A percentile compares a stretch with the other conserved stretches of the same genome.
Evolutionary conservation across 78 protist genomes (phyloP).

Genomic region (Speleostelium caveatum): DNA sequence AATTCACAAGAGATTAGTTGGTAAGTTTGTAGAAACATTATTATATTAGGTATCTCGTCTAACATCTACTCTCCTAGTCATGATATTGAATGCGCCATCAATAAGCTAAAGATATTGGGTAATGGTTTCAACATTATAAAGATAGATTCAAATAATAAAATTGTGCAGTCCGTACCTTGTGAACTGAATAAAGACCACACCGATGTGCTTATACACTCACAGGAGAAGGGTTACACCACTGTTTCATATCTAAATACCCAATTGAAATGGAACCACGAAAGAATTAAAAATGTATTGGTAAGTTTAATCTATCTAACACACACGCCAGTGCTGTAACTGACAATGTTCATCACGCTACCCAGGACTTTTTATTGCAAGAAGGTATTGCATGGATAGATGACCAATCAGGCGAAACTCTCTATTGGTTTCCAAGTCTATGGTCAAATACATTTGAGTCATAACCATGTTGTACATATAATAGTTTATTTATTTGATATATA

Average conservation of each 20-base stretch:
- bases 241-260: conserved; percentile 3
- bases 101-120: conserved; percentile 80
- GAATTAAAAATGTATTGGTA: conserved; percentile 59
- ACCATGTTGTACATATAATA: too few relatives aligned
- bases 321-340: too few relatives aligned
- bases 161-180: conserved; percentile 92
- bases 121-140: conserved; percentile 79
- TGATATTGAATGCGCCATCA: conserved; percentile 89
- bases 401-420: conserved; percentile 49
- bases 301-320: not conserved
- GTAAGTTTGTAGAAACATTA: not conserved
- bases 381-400: conserved; percentile 84
- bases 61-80: conserved; percentile 67
- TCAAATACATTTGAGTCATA: conserved; percentile 45
- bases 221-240: conserved; percentile 17
- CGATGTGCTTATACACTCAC: conserved; percentile 52
- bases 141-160: conserved; percentile 31
- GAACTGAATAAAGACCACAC: conserved; percentile 91
- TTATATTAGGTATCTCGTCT: not conserved
- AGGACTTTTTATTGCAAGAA: conserved; percentile 60
- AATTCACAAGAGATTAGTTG: conserved; percentile 63
- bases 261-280: conserved; percentile 31
- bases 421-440: conserved; percentile 83
- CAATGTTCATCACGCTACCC: not conserved
- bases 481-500: too few relatives aligned